Evolutionary conservation across 1,139 yeast species (phyloP).

Genomic region (Taiozyma onychis): DNA sequence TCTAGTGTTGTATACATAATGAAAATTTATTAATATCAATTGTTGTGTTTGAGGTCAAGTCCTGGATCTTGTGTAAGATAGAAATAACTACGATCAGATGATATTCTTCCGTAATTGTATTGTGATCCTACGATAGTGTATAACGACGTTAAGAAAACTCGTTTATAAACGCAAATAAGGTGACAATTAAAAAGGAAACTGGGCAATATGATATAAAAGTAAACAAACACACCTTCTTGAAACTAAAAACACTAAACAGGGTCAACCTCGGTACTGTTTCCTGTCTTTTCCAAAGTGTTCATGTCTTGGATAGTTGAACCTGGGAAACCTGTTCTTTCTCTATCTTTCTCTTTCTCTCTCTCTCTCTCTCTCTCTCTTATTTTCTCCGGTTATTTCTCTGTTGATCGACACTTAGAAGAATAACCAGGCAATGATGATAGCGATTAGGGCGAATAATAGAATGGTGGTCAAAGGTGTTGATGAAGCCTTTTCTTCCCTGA

Average conservation of each 20-base stretch:
- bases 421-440: constrained; percentile 58
- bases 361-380: neutral
- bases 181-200: neutral
- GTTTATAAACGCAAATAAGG: neutral
- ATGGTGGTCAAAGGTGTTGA: constrained; percentile 46
- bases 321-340: neutral
- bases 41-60: neutral
- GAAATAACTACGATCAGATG: neutral
- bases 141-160: neutral
- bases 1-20: neutral
- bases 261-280: neutral
- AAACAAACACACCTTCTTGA: neutral
- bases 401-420: constrained; percentile 33
- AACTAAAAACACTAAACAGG: neutral
- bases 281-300: neutral
- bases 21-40: constrained; percentile 2
- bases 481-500: constrained; percentile 17
- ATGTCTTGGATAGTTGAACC: neutral
- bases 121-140: neutral
- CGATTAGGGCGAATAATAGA: constrained; percentile 45
- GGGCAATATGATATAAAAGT: neutral
- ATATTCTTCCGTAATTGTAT: neutral
- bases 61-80: neutral
- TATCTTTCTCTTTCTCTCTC: neutral
- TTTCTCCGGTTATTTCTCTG: neutral